Conservation (phyloP, 2,329 filamentous ascomycete genomes). For the Catunica adiposa region DNA sequence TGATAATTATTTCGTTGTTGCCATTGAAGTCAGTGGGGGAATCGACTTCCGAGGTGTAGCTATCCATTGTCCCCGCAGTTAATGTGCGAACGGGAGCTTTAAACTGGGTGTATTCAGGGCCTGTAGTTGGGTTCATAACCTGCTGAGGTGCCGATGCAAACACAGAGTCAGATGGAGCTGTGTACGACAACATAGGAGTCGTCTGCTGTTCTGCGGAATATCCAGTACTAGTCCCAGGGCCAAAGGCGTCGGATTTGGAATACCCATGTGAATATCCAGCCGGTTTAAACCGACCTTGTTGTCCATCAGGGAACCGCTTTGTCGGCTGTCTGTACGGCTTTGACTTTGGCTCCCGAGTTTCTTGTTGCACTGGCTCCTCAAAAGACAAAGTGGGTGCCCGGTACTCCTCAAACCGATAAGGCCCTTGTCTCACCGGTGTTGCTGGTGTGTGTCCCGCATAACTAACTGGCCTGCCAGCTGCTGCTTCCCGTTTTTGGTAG, state of each 20-base stretch:
- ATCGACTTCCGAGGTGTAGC: conserved; percentile 11
- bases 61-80: conserved; percentile 9
- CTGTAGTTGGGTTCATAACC: background rate
- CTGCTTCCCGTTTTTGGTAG: background rate
- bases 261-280: background rate
- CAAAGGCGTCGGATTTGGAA: background rate
- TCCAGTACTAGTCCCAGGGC: background rate
- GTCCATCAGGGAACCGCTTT: background rate
- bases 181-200: background rate
- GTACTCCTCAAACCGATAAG: conserved; percentile 8
- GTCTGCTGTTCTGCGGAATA: background rate
- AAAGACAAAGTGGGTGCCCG: conserved; percentile 3
- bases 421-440: background rate
- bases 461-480: background rate
- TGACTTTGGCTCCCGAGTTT: too few species aligned
- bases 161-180: background rate
- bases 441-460: background rate
- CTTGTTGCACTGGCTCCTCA: background rate
- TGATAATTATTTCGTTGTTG: conserved; percentile 5
- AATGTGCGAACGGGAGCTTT: background rate
- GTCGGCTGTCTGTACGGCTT: background rate
- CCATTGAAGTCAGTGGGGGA: conserved; percentile 1
- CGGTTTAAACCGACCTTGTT: background rate
- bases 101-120: background rate
- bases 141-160: background rate